These are phyloP conservation scores for Fagus sylvatica DNA, from an alignment of 306 rosid genomes.

Conservation along the genomic window DNA sequence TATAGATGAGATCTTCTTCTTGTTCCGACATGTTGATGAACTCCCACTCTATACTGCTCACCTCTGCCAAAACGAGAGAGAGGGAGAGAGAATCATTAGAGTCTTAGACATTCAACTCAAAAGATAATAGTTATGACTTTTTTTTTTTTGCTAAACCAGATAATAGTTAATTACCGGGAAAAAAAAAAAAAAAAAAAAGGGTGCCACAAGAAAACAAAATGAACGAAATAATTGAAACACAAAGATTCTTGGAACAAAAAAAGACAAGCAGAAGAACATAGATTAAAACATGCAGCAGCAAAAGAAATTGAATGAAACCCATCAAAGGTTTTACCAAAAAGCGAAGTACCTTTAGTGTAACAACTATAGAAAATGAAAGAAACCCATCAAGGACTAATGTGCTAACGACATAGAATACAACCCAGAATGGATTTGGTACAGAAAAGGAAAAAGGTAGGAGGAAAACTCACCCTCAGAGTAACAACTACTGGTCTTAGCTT, in stretches of 20 bases:
- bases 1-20: conserved; percentile 57
- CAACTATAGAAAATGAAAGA: neutral
- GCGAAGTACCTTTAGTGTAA: neutral
- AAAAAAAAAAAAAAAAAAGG: neutral
- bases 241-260: neutral
- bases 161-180: neutral
- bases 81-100: neutral
- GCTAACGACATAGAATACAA: neutral
- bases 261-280: neutral
- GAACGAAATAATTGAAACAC: neutral
- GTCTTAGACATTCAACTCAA: neutral
- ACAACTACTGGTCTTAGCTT: conserved; percentile 28
- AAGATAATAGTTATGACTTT: neutral
- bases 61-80: conserved; percentile 37
- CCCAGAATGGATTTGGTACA: conserved; percentile 4
- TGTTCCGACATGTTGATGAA: conserved; percentile 55
- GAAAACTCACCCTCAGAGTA: conserved; percentile 38
- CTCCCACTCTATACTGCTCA: conserved; percentile 60
- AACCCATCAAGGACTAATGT: conserved; percentile 5
- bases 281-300: neutral
- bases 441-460: neutral
- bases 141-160: too few species aligned
- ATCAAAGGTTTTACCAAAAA: neutral
- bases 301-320: neutral
- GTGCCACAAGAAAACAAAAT: neutral